Evolutionary conservation across 2,329 filamentous ascomycete genomes (phyloP), one percentile per base, ranked within the genome.

Genomic region (Aureobasidium subglaciale): DNA sequence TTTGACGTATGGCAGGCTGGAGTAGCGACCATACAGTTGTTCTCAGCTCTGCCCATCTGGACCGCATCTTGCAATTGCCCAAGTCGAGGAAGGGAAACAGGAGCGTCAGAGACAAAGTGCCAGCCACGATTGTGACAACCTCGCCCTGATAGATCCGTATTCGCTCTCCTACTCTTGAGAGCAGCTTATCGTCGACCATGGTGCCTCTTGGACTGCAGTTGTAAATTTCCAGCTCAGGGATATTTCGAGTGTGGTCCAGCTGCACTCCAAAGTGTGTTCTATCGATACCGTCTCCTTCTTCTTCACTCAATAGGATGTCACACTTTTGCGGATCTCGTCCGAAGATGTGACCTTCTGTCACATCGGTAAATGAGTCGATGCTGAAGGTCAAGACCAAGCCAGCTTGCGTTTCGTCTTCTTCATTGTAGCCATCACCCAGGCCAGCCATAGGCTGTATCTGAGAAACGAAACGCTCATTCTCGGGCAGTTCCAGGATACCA

Each of bases 1-100:
- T 24, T 15, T 37, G 29, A n/a, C 50, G 50, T 7, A 20, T 5
- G 3, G 40, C 18, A 43, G 50, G 29, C 7, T 16, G 38, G n/a
- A 55, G 24, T 7, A 55, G 38, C 11, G 50, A 55, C 50, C 50
- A 55, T 9, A 10, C 29, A 27, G 30, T 45, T 4, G 35, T 45
- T 13, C 30, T 43, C 40, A 55, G 22, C 6, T 55, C 50, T 35
- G 29, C 25, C 50, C 50, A 55, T 43, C 50, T 43, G 3, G 50
- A 55, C 2, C 7, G 29, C 15, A 15, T 20, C 15, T 55, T 55
- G 29, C 25, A 40, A 6, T 55, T 55, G 9, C 9, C 22, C n/a
- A 45, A n/a, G 13, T 55, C 40, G 11, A 55, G 30, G n/a, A 20
- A 20, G 15, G 50, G 50, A 24, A 55, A 45, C 10, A 55, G 8